A percentile compares a stretch with the other conserved stretches of the same genome.
These are phyloP conservation scores for Groenewaldozyma tartarivorans DNA, from an alignment of 805 yeast species.

Conservation along the genomic window DNA sequence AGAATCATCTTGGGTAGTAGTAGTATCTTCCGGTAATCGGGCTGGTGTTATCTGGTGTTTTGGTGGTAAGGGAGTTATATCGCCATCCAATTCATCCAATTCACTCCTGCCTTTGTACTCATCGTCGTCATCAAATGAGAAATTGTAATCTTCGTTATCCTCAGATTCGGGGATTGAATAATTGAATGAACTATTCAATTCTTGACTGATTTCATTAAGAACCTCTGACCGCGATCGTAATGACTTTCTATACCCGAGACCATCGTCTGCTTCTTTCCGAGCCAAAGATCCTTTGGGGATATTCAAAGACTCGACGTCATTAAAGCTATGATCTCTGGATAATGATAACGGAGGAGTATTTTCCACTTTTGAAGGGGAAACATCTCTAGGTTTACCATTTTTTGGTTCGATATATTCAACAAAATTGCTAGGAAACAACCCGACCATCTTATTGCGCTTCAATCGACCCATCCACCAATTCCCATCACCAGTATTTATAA, in stretches of 20 bases:
- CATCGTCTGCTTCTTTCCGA: no score
- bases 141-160: not conserved
- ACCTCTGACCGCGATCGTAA: not conserved
- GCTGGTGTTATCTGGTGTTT: conserved; percentile 19
- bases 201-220: not conserved
- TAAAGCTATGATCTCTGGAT: not conserved
- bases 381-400: not conserved
- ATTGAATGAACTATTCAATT: not conserved
- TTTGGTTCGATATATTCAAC: conserved; percentile 40
- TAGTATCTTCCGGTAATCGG: not conserved
- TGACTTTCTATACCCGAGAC: not conserved
- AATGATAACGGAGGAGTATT: not conserved
- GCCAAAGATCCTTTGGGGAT: not conserved
- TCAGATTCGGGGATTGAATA: not conserved
- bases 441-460: conserved; percentile 69
- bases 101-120: not conserved
- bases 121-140: not conserved
- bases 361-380: not conserved
- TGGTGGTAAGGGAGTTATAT: conserved; percentile 28
- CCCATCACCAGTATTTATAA: conserved; percentile 70
- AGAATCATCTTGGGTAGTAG: not conserved
- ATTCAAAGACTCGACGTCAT: not conserved
- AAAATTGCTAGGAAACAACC: conserved; percentile 81
- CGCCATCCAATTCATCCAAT: conserved; percentile 2
- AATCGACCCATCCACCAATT: conserved; percentile 87